Percentiles rank a stretch among this genome's conserved stretches.
phyloP scores from a whole-genome alignment of 2,329 filamentous ascomycete species.

The Pyrenophora seminiperda region DNA sequence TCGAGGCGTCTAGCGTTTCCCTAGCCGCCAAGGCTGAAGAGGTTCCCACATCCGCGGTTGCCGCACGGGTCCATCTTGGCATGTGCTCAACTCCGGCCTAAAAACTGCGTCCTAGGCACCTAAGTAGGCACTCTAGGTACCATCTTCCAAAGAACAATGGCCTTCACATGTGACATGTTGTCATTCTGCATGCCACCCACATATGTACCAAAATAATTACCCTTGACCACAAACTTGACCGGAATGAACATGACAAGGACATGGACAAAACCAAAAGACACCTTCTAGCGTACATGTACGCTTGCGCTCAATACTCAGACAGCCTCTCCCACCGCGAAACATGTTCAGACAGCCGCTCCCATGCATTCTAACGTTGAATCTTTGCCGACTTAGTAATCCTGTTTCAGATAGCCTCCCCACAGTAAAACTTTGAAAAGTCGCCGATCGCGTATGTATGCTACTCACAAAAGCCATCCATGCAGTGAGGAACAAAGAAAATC shows the following conservation, averaged over 20 bases:
- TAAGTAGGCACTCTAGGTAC: too few relatives aligned
- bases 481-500: neutral
- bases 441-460: neutral
- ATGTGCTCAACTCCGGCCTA: neutral
- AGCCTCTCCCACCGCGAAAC: neutral
- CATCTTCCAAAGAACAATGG: too few relatives aligned
- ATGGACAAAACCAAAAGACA: neutral
- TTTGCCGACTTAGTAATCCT: neutral
- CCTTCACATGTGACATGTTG: neutral
- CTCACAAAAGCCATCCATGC: neutral
- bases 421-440: neutral
- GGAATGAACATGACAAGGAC: neutral
- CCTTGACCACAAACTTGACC: neutral
- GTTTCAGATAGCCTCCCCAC: slow-evolving; percentile 1
- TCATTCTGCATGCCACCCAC: neutral
- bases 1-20: slow-evolving; percentile 1
- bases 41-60: neutral
- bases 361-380: slow-evolving; percentile 2
- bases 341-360: slow-evolving; percentile 13
- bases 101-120: too few relatives aligned
- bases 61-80: slow-evolving; percentile 3
- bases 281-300: neutral
- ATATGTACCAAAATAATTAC: neutral
- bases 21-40: slow-evolving; percentile 11
- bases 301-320: neutral